Evolutionary conservation across 1,139 yeast species (phyloP), one percentile per base, ranked within the genome.

Genomic region (Ogataea hybrid): DNA sequence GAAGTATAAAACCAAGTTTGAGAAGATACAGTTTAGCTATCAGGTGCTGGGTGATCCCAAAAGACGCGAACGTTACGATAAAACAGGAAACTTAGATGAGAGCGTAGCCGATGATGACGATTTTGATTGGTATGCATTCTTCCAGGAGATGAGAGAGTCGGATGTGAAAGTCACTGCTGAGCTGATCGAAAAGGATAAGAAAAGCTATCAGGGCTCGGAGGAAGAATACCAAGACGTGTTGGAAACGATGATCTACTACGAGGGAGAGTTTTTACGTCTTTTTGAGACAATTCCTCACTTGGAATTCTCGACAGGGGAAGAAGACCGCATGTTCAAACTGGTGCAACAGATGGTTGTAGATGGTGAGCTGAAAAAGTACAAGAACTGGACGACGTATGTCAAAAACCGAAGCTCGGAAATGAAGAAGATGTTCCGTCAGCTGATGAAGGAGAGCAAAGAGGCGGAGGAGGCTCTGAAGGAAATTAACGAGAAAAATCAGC

Each of bases 251-350:
- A 60, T 69, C 5, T 74, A 70, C 52, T 74, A 75, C 48, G 75
- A 82, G 21, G 96, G 96, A 5, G 86, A 85, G 54, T 76, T 87
- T 56, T 67, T 81, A 38, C 69, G 71, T 45, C 64, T 88, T 12
- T 84, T 87, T 58, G 95, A 86, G 59, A 71, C 72, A 35, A 81
- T 88, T 6, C 84, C 94, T 12, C 96, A 88, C 62, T 71, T 84
- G 40, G 89, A 83, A 48, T 73, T 81, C 39, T 70, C 71, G n/a
- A 76, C 69, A 41, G 72, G 65, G 6, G 84, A 80, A 51, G 89
- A 83, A 52, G 63, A 63, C 39, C 70, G 96, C 28, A 72, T 85
- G 21, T 75, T 74, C 46, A 61, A 60, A 3, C 69, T 80, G 3
- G 74, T 87, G 25, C 69, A 72, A 31, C 57, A 58, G 8, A 69